Conservation (phyloP, 345 rosid genomes). For the Eucalyptus lansdowneana region DNA sequence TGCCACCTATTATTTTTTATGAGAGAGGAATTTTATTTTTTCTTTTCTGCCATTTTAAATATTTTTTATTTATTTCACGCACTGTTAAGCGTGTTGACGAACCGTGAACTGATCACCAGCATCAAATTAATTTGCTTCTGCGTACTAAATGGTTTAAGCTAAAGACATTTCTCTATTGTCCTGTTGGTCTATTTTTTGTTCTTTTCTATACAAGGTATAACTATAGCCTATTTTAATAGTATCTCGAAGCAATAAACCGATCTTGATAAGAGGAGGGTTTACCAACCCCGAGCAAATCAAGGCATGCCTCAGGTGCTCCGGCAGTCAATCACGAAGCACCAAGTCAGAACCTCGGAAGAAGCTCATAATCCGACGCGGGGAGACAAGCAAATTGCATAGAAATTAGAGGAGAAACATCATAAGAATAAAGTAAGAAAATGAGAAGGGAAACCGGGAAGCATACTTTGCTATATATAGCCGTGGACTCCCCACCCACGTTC, state of each 20-base stretch:
- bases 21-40: background rate
- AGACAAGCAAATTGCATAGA: background rate
- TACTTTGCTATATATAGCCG: background rate
- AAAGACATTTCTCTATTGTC: background rate
- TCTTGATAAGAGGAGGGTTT: background rate
- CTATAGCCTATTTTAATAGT: background rate
- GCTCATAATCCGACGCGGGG: background rate
- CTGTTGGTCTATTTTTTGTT: background rate
- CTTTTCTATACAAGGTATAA: background rate
- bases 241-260: background rate
- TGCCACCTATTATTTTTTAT: background rate
- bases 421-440: background rate
- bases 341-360: background rate
- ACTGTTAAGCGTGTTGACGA: accelerated
- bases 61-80: background rate
- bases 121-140: background rate
- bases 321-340: background rate
- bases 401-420: background rate
- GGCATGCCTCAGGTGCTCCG: background rate
- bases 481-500: background rate
- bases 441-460: background rate
- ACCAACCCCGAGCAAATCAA: background rate
- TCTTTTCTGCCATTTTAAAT: background rate
- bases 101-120: background rate
- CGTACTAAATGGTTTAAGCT: background rate